Percentiles rank a stretch among this genome's conserved stretches.
phyloP scores from a whole-genome alignment of 768 basidiomycete species.

The Suillus decipiens region DNA sequence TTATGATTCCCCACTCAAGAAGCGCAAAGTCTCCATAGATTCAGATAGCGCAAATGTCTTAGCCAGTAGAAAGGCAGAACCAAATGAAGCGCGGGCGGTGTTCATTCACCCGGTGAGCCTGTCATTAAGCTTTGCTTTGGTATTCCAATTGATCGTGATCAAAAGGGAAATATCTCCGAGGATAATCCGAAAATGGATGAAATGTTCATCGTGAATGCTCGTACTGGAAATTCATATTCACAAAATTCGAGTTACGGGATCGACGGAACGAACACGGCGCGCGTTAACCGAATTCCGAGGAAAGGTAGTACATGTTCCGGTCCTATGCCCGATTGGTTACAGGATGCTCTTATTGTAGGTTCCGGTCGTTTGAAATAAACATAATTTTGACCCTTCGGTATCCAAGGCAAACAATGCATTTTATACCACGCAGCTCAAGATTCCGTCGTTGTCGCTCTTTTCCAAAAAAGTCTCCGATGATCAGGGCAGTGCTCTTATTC shows the following conservation, averaged over 20 bases:
- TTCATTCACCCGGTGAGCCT: constrained; percentile 24
- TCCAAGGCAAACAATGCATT: constrained; percentile 60
- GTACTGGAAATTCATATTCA: constrained; percentile 68
- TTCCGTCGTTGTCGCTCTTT: constrained; percentile 37
- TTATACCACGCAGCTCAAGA: constrained; percentile 45
- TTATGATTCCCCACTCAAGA: constrained; percentile 46
- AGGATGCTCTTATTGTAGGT: constrained; percentile 56
- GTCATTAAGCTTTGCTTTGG: constrained; percentile 3
- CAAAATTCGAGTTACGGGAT: constrained; percentile 20
- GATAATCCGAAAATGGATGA: constrained; percentile 45
- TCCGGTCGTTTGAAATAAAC: constrained; percentile 15
- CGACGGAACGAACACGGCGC: constrained; percentile 13
- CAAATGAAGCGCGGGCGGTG: constrained; percentile 13
- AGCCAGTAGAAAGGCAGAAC: constrained; percentile 9
- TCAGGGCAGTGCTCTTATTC: constrained; percentile 10
- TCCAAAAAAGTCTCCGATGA: constrained; percentile 16
- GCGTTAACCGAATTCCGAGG: constrained; percentile 14
- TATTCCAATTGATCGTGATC: constrained; percentile 15
- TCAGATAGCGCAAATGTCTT: constrained; percentile 8
- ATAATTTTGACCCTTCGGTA: constrained; percentile 13
- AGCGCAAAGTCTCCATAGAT: constrained; percentile 39
- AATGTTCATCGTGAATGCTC: constrained; percentile 59
- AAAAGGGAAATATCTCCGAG: constrained; percentile 20
- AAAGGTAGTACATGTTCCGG: constrained; percentile 16
- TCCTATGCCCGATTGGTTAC: constrained; percentile 64